phyloP scores from a whole-genome alignment of 768 basidiomycete genomes.

The Pluteus cervinus region DNA sequence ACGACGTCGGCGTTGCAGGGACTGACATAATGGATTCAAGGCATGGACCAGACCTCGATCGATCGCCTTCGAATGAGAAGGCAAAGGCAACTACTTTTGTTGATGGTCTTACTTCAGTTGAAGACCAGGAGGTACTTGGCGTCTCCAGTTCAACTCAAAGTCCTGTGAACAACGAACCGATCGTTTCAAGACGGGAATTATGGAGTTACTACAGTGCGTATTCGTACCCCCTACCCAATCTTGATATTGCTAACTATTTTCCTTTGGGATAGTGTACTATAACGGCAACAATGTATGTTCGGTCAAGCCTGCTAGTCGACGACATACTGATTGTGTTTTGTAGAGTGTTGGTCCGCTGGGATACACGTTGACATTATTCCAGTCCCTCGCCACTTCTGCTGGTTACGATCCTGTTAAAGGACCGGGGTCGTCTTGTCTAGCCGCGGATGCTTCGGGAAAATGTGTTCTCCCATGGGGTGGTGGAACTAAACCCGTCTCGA shows the following conservation, averaged over 20 bases:
- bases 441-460: slow-evolving; percentile 52
- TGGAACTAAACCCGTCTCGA: slow-evolving; percentile 69
- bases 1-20: too few relatives aligned
- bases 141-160: too few relatives aligned
- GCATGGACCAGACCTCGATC: too few relatives aligned
- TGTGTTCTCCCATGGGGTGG: slow-evolving; percentile 77
- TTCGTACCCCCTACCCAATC: not conserved
- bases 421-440: slow-evolving; percentile 62
- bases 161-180: slow-evolving; percentile 59
- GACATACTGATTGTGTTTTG: slow-evolving; percentile 1
- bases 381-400: slow-evolving; percentile 63
- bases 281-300: slow-evolving; percentile 71
- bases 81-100: too few relatives aligned
- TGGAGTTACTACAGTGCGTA: slow-evolving; percentile 76
- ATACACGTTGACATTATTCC: slow-evolving; percentile 72
- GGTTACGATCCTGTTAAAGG: slow-evolving; percentile 69
- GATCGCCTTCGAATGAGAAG: too few relatives aligned
- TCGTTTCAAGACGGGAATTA: slow-evolving; percentile 66
- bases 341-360: slow-evolving; percentile 66
- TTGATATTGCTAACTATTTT: slow-evolving; percentile 2
- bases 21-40: too few relatives aligned
- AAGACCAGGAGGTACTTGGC: too few relatives aligned
- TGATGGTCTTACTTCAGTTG: too few relatives aligned
- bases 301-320: not conserved
- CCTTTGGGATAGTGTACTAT: slow-evolving; percentile 72